Evolutionary conservation across 108 stramenopile species (phyloP).

Genomic region (Mayamaea pseudoterrestris): DNA sequence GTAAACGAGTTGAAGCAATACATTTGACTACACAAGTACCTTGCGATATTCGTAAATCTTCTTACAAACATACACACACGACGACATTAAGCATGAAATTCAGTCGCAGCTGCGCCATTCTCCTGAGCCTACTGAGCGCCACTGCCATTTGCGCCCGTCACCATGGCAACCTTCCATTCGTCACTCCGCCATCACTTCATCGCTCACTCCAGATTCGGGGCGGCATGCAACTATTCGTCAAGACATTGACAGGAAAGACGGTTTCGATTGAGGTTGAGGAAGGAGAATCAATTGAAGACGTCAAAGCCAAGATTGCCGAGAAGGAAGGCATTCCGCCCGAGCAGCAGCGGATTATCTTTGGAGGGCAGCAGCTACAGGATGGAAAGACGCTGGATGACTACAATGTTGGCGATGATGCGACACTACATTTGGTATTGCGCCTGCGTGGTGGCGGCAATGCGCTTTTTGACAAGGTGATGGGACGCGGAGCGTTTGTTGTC

Average conservation of each 20-base stretch:
- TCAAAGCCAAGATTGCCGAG: slow-evolving; percentile 95
- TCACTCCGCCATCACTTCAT: too few species aligned
- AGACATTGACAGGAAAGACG: slow-evolving; percentile 92
- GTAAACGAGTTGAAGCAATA: too few species aligned
- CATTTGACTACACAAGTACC: too few species aligned
- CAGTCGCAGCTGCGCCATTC: too few species aligned
- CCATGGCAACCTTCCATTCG: too few species aligned
- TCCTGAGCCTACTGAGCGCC: too few species aligned
- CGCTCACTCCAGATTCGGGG: too few species aligned
- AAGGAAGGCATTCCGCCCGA: slow-evolving; percentile 95
- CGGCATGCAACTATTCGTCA: slow-evolving; percentile 94
- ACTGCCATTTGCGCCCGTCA: too few species aligned
- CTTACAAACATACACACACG: too few species aligned
- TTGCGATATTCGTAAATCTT: too few species aligned
- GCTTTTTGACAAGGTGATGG: slow-evolving; percentile 22
- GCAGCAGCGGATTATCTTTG: slow-evolving; percentile 93
- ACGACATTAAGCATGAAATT: too few species aligned
- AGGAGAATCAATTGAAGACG: slow-evolving; percentile 93
- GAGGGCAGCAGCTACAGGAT: slow-evolving; percentile 95
- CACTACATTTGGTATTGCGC: slow-evolving; percentile 87
- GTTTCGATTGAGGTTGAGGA: slow-evolving; percentile 95
- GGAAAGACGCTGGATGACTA: slow-evolving; percentile 92
- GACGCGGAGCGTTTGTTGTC: slow-evolving; percentile 42
- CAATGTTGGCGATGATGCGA: slow-evolving; percentile 90
- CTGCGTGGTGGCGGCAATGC: slow-evolving; percentile 52